Base-by-base conservation (phyloP, 805 yeast genomes). In the Blastobotrys muscicola region DNA sequence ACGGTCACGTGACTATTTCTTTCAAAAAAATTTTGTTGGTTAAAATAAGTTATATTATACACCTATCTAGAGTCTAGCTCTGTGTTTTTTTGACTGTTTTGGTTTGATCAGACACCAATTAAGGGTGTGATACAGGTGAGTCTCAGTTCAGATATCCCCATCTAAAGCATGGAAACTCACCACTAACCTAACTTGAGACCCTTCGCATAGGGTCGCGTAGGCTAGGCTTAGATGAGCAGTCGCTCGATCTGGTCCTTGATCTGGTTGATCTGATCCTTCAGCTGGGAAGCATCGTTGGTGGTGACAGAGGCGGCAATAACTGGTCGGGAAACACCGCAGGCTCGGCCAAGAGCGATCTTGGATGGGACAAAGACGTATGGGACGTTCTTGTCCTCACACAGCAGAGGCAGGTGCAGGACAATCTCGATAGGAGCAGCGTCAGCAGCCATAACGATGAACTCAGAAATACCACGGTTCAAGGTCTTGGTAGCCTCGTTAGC, bases 401-500 rank as follows among this genome's bases (percentile, higher is more conserved):
- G 76, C 60, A 92, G 78, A 41, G 99, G 99, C 68, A 92, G 78
- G 68, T 92, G 98, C 70, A 92, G 79, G 64, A 92, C 80, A 69
- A 92, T 90, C 75, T 92, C 99, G 64, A 92, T 89, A 60, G 99
- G 99, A 72, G 89, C 95, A 61, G 98, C 87, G 67, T 92, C 99
- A 59, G 98, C 99, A 55, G 99, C 98, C 97, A 92, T 86, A 73
- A 90, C 85, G 69, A 90, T 89, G 77, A 90, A 90, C 74, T 90
- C 98, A 60, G 97, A 85, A 63, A 90, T 90, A 81, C 98, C 98
- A 77, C 97, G 85, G 84, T 90, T 90, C 72, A 90, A 78, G 60
- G 97, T 90, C 78, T 90, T 90, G 72, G 97, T 92, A 63, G 97
- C 95, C 75, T 92, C 99, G 69, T 92, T 92, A 58, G 99, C 98